Conservation (phyloP, 208 protist species). For the Angomonas ambiguus region DNA sequence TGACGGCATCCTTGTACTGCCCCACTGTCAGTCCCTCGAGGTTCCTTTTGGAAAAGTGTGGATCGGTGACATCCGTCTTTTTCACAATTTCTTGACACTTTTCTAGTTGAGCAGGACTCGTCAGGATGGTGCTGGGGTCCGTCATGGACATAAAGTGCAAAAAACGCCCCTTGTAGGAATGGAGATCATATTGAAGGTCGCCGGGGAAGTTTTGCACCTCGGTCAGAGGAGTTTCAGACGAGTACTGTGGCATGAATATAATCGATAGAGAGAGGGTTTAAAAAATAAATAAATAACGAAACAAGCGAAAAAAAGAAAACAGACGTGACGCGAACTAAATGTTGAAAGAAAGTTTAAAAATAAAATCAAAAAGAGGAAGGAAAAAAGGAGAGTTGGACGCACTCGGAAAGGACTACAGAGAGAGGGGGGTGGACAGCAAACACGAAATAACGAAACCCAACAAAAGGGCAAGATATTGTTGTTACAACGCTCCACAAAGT, state of each 20-base stretch:
- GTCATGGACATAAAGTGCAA: conserved; percentile 43
- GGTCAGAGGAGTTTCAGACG: conserved; percentile 22
- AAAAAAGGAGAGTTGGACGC: too few relatives aligned
- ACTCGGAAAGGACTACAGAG: too few relatives aligned
- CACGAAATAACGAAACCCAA: too few relatives aligned
- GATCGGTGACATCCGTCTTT: conserved; percentile 17
- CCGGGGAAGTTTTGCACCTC: conserved; percentile 35
- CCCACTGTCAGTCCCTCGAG: conserved; percentile 16
- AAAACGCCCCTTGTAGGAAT: conserved; percentile 37
- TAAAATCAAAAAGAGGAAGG: too few relatives aligned
- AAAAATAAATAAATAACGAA: background rate
- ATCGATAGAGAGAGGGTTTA: too few relatives aligned
- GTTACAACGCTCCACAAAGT: too few relatives aligned
- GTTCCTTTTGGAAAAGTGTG: conserved; percentile 20
- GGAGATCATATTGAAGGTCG: conserved; percentile 32
- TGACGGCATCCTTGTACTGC: conserved; percentile 36
- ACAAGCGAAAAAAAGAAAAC: background rate
- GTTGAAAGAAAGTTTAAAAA: too few relatives aligned
- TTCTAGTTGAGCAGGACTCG: conserved; percentile 26
- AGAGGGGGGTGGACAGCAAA: too few relatives aligned
- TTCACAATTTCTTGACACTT: conserved; percentile 26
- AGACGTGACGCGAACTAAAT: too few relatives aligned
- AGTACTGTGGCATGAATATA: background rate
- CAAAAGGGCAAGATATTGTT: too few relatives aligned
- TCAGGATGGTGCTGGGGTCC: conserved; percentile 44